Evolutionary conservation across 306 rosid genomes (phyloP).

Genomic region (Cyamopsis tetragonoloba): DNA sequence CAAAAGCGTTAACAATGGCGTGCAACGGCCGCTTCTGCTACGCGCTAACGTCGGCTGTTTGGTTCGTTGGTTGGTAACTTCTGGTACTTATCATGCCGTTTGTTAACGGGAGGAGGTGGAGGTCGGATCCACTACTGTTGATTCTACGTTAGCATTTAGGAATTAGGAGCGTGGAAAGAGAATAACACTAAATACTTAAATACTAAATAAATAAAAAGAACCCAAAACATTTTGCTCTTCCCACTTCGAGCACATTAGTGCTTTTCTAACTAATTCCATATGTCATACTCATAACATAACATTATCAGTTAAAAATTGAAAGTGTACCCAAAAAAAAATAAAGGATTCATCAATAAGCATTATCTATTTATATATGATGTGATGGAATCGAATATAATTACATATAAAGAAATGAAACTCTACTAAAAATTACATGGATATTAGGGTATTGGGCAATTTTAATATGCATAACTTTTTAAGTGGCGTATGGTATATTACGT

Average conservation of each 20-base stretch:
- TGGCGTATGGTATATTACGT: no score
- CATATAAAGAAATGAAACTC: no score
- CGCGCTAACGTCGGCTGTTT: slow-evolving; percentile 44
- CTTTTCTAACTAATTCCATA: neutral
- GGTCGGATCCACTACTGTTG: slow-evolving; percentile 3
- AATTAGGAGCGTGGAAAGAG: neutral
- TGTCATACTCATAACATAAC: no score
- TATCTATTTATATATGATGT: neutral
- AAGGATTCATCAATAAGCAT: no score
- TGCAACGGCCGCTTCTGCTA: slow-evolving; percentile 61
- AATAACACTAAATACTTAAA: no score
- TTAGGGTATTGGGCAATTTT: no score
- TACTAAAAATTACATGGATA: no score
- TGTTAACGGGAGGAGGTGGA: slow-evolving; percentile 27
- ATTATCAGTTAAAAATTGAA: no score
- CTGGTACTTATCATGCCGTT: neutral
- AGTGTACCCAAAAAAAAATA: no score
- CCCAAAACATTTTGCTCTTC: neutral
- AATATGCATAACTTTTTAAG: no score
- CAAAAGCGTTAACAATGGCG: slow-evolving; percentile 49
- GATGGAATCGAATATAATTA: no score
- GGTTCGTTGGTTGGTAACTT: slow-evolving; percentile 10
- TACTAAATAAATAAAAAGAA: neutral
- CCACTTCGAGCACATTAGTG: neutral
- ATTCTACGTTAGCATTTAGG: slow-evolving; percentile 26